Percentiles rank a stretch among this genome's conserved stretches.
These are phyloP conservation scores for Geosiphon pyriformis DNA, from an alignment of 192 early-diverging fungal species.

Conservation along the genomic window DNA sequence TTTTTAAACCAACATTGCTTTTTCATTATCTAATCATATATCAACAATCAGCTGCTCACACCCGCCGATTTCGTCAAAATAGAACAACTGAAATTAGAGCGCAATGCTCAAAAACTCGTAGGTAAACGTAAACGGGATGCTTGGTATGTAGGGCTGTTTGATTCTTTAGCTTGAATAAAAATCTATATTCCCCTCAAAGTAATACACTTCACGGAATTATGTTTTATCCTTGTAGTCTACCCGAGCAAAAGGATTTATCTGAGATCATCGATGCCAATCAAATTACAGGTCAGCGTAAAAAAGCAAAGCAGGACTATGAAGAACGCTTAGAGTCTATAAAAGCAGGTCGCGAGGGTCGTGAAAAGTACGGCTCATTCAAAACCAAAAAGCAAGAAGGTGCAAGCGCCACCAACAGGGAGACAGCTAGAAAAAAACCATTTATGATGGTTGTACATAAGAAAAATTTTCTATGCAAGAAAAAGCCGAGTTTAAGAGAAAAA, in stretches of 20 bases:
- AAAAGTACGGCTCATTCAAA: slow-evolving; percentile 86
- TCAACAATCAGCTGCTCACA: background rate
- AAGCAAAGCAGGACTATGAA: slow-evolving; percentile 87
- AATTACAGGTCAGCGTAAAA: slow-evolving; percentile 62
- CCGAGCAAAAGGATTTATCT: background rate
- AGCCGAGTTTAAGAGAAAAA: slow-evolving; percentile 71
- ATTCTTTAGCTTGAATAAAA: background rate
- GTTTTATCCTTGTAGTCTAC: background rate
- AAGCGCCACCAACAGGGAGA: slow-evolving; percentile 87
- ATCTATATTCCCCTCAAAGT: too few species aligned
- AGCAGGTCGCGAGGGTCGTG: slow-evolving; percentile 84
- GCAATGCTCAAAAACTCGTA: slow-evolving; percentile 34
- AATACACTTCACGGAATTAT: too few species aligned
- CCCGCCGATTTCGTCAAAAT: background rate
- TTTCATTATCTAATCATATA: background rate
- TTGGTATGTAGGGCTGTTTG: slow-evolving; percentile 27
- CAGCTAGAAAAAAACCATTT: slow-evolving; percentile 88
- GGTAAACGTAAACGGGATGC: slow-evolving; percentile 38
- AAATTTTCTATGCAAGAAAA: slow-evolving; percentile 65
- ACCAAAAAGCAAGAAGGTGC: slow-evolving; percentile 72
- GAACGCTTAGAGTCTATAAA: slow-evolving; percentile 83
- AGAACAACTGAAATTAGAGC: slow-evolving; percentile 18
- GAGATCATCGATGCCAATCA: slow-evolving; percentile 37
- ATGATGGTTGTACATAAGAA: slow-evolving; percentile 96
- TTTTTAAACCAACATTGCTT: too few species aligned